phyloP scores from a whole-genome alignment of 2,329 filamentous ascomycete species.

The Ophiostoma australiae region DNA sequence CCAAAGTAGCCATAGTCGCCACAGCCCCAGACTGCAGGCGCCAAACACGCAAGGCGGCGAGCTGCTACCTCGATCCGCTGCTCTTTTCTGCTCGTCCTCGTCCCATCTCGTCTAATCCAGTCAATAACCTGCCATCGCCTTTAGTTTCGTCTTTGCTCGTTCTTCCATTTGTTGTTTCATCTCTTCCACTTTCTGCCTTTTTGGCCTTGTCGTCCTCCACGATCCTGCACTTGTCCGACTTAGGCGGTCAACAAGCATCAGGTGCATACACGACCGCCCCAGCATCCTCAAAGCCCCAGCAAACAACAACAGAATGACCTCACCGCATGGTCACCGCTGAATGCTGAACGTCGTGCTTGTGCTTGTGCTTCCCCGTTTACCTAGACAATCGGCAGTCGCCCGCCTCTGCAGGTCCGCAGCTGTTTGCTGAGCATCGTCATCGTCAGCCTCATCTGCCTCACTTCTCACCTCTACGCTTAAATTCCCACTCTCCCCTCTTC shows the following conservation, averaged over 20 bases:
- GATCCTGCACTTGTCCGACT: background rate
- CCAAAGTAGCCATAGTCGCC: background rate
- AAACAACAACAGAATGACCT: slow-evolving; percentile 15
- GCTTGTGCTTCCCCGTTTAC: slow-evolving; percentile 18
- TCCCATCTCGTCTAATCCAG: too few species aligned
- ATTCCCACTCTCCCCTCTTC: background rate
- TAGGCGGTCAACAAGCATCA: background rate
- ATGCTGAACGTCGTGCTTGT: background rate
- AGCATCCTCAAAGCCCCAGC: background rate
- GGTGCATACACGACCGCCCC: background rate
- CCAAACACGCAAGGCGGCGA: background rate
- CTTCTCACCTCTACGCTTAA: background rate
- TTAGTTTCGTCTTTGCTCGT: slow-evolving; percentile 4
- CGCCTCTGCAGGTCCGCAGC: slow-evolving; percentile 5
- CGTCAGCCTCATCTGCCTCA: background rate
- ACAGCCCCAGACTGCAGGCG: slow-evolving; percentile 8
- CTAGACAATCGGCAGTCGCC: background rate
- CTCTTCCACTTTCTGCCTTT: background rate
- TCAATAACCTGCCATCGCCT: background rate
- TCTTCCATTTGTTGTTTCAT: background rate
- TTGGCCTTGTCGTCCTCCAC: background rate
- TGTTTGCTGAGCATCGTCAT: slow-evolving; percentile 4
- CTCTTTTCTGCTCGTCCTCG: background rate
- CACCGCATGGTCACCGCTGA: slow-evolving; percentile 14
- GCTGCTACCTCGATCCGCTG: slow-evolving; percentile 9